These are phyloP conservation scores for Medicago truncatula DNA, from an alignment of 306 rosid genomes.

Conservation along the genomic window DNA sequence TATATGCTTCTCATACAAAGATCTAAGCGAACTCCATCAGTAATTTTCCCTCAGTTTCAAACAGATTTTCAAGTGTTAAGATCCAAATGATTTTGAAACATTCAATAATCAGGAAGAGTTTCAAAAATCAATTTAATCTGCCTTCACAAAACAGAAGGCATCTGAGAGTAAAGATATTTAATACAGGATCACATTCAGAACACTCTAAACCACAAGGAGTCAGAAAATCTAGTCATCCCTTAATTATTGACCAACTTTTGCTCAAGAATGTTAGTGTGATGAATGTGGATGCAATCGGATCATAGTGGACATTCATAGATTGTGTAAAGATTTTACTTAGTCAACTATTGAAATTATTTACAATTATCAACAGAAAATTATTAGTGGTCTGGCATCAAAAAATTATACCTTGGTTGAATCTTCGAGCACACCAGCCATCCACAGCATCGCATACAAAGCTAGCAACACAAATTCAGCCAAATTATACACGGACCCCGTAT, in stretches of 20 bases:
- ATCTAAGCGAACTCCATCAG: conserved; percentile 20
- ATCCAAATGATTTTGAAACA: conserved; percentile 25
- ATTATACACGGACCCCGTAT: conserved; percentile 28
- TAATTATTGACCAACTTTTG: conserved; percentile 28
- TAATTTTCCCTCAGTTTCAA: conserved; percentile 25
- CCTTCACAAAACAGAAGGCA: conserved; percentile 21
- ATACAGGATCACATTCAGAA: not conserved
- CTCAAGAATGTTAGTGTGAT: conserved; percentile 24
- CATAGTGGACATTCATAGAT: not conserved
- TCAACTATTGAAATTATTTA: conserved; percentile 8
- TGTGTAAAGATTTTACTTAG: not conserved
- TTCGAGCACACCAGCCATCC: conserved; percentile 99
- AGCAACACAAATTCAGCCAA: conserved; percentile 49
- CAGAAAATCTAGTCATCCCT: conserved; percentile 15
- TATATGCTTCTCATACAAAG: conserved; percentile 17
- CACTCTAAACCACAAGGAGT: conserved; percentile 12
- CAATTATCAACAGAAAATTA: conserved; percentile 5
- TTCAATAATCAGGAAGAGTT: conserved; percentile 7
- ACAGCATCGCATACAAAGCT: conserved; percentile 96
- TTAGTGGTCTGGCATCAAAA: not conserved
- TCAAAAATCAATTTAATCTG: conserved; percentile 15
- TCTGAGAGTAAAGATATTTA: conserved; percentile 19
- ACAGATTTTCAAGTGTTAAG: conserved; percentile 19
- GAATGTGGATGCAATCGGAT: conserved; percentile 13
- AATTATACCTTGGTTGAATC: conserved; percentile 89